phyloP scores from a whole-genome alignment of 1,139 yeast genomes.

The Scheffersomyces illinoinensis region DNA sequence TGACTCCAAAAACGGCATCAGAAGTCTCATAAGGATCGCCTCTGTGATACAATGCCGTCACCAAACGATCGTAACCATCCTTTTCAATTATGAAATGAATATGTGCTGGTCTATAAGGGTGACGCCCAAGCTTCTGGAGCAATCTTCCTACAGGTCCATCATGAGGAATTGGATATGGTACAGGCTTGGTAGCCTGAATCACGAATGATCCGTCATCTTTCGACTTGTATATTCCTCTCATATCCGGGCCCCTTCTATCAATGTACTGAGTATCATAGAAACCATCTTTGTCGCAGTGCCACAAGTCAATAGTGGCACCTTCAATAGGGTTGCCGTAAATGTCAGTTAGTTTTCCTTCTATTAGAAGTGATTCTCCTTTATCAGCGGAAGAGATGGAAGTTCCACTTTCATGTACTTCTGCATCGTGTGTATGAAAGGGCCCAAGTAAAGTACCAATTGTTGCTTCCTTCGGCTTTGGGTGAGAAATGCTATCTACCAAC shows the following conservation, averaged over 20 bases:
- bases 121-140: conserved; percentile 29
- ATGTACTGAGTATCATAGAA: conserved; percentile 33
- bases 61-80: conserved; percentile 27
- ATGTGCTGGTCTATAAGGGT: conserved; percentile 40
- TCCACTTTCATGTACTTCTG: conserved; percentile 24
- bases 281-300: conserved; percentile 43
- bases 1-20: conserved; percentile 34
- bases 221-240: conserved; percentile 33
- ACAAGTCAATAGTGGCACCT: conserved; percentile 30
- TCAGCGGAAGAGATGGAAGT: conserved; percentile 27
- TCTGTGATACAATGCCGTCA: conserved; percentile 29
- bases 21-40: conserved; percentile 32
- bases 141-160: conserved; percentile 41
- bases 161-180: conserved; percentile 39
- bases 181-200: conserved; percentile 32
- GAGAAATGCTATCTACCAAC: conserved; percentile 30
- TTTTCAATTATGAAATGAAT: conserved; percentile 29
- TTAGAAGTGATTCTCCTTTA: conserved; percentile 28
- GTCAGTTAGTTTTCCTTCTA: conserved; percentile 22
- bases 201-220: conserved; percentile 26
- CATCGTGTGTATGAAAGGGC: conserved; percentile 37
- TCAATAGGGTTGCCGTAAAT: conserved; percentile 26
- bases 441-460: conserved; percentile 33
- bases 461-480: conserved; percentile 31
- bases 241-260: conserved; percentile 7